Evolutionary conservation across 345 rosid genomes (phyloP).

Genomic region (Barbarea vulgaris): DNA sequence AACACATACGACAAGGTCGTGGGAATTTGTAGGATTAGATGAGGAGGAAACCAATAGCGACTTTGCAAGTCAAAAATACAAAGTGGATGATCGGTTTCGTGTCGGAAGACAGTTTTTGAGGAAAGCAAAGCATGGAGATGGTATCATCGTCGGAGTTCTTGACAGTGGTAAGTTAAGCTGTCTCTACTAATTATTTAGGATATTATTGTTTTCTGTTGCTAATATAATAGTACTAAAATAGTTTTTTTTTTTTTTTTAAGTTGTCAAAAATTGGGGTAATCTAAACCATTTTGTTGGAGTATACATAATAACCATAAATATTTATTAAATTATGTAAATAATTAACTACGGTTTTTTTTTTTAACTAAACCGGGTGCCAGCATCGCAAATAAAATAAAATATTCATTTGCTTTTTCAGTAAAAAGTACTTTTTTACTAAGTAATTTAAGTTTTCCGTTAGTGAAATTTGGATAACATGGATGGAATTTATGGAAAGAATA

Average conservation of each 20-base stretch:
- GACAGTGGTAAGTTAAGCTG: conserved; percentile 66
- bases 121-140: conserved; percentile 66
- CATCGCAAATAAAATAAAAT: no score
- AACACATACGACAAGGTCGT: conserved; percentile 83
- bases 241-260: neutral
- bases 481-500: neutral
- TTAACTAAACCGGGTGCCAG: neutral
- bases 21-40: conserved; percentile 79
- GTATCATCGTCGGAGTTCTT: conserved; percentile 67
- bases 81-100: conserved; percentile 38
- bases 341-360: no score
- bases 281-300: neutral
- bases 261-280: neutral
- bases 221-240: neutral
- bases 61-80: neutral
- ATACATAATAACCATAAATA: neutral
- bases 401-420: no score
- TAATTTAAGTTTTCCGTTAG: neutral
- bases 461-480: neutral
- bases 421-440: neutral
- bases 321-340: neutral
- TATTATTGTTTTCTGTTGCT: conserved; percentile 17
- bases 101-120: conserved; percentile 41
- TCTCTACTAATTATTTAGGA: conserved; percentile 16
- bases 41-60: conserved; percentile 38